phyloP scores from a whole-genome alignment of 805 yeast genomes.

The Candida wancherniae region DNA sequence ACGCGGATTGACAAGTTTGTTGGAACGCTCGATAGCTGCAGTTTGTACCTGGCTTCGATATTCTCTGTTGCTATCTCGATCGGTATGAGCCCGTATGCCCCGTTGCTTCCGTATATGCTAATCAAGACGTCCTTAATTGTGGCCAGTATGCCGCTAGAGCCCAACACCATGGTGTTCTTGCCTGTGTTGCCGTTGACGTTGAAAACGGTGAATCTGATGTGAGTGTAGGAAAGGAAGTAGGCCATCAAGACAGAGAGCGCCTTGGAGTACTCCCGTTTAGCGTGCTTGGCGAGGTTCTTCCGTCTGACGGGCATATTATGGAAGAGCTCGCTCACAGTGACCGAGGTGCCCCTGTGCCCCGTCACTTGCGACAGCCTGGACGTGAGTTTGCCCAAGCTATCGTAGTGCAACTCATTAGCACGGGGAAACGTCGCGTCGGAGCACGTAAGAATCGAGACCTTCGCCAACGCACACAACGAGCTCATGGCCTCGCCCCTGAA shows the following conservation, averaged over 20 bases:
- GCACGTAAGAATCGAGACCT: slow-evolving; percentile 48
- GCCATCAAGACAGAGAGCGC: slow-evolving; percentile 59
- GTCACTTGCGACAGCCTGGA: slow-evolving; percentile 30
- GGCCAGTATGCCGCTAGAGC: slow-evolving; percentile 52
- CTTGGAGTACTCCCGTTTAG: slow-evolving; percentile 67
- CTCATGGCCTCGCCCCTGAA: slow-evolving; percentile 81
- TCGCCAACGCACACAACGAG: slow-evolving; percentile 54
- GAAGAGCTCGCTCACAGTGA: slow-evolving; percentile 57
- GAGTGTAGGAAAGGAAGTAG: slow-evolving; percentile 58
- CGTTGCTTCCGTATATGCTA: slow-evolving; percentile 66
- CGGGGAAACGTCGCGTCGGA: slow-evolving; percentile 45
- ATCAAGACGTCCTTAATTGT: slow-evolving; percentile 48
- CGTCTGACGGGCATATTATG: slow-evolving; percentile 74
- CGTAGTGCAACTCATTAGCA: slow-evolving; percentile 54
- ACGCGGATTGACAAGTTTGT: slow-evolving; percentile 5
- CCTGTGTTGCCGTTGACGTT: slow-evolving; percentile 39
- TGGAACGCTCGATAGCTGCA: slow-evolving; percentile 14
- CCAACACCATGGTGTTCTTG: slow-evolving; percentile 50
- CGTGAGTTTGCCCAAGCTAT: slow-evolving; percentile 48
- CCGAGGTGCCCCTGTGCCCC: slow-evolving; percentile 67
- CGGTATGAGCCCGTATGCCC: slow-evolving; percentile 52
- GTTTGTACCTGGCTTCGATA: slow-evolving; percentile 20
- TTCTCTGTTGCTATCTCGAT: slow-evolving; percentile 40
- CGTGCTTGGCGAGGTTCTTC: slow-evolving; percentile 63
- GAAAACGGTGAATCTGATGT: slow-evolving; percentile 56